phyloP scores from a whole-genome alignment of 2,329 filamentous ascomycete species.

The Fusarium lyarnte region DNA sequence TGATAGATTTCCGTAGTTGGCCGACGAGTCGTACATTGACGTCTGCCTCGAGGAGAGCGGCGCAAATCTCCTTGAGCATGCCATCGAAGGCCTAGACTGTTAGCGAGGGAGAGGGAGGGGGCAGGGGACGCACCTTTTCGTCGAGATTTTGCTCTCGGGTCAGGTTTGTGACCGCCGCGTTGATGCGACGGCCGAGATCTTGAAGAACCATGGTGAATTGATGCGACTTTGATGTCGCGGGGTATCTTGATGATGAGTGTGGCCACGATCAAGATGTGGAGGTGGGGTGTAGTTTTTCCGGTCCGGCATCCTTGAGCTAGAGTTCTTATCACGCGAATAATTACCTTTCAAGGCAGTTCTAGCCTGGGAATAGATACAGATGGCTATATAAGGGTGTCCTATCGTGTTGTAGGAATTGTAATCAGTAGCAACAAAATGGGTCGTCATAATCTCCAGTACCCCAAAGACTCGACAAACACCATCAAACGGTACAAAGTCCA shows the following conservation, averaged over 20 bases:
- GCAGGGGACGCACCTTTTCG: slow-evolving; percentile 83
- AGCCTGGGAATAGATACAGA: slow-evolving; percentile 1
- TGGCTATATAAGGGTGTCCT: not conserved
- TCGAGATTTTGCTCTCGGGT: slow-evolving; percentile 93
- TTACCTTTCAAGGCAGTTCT: slow-evolving; percentile 15
- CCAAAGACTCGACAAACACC: slow-evolving; percentile 70
- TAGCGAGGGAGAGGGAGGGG: no score
- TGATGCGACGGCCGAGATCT: slow-evolving; percentile 98
- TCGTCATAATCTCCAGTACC: slow-evolving; percentile 64
- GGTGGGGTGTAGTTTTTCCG: slow-evolving; percentile 38
- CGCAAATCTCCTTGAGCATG: slow-evolving; percentile 98
- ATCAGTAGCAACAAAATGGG: slow-evolving; percentile 43
- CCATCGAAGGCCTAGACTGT: slow-evolving; percentile 82
- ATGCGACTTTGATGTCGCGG: slow-evolving; percentile 37
- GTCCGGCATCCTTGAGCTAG: not conserved
- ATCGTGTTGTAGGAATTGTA: not conserved
- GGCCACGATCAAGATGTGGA: slow-evolving; percentile 40
- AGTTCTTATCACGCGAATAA: not conserved
- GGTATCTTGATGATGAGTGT: slow-evolving; percentile 39
- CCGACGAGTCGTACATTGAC: slow-evolving; percentile 96
- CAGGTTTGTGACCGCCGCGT: slow-evolving; percentile 92
- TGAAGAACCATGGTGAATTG: slow-evolving; percentile 85
- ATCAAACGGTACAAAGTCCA: slow-evolving; percentile 73
- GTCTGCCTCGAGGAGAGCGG: slow-evolving; percentile 94
- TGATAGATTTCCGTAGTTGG: slow-evolving; percentile 92